Evolutionary conservation across 2,329 filamentous ascomycete species (phyloP), one percentile per base, ranked within the genome.

Genomic region (Calonectria multiphialidica): DNA sequence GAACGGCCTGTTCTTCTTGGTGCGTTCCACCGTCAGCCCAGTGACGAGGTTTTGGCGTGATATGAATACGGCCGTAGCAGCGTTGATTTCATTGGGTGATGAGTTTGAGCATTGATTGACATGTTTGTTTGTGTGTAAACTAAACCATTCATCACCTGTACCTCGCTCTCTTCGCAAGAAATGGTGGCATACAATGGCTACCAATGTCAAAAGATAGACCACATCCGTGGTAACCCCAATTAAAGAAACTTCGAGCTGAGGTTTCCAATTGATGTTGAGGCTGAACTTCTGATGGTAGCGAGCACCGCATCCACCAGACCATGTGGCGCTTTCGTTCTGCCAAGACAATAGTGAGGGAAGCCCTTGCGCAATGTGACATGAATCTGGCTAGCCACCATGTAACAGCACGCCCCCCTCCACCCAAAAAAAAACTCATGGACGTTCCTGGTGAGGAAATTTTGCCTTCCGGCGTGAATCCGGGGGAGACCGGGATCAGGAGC

Each of bases 1-100:
- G 91, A 93, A 93, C 79, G 91, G 91, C 72, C 90, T 92, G 87
- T 90, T 88, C 0, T 86, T 90, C 71, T 30, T 30, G 92, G 92
- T 92, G 79, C 81, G 90, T 0, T 90, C 88, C 9, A 87, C 83
- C 0, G 86, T 92, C 0, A 90, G n/a, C n/a, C 90, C 0, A 81
- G 82, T 37, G 88, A 87, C 12, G 90, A 37, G 35, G 13, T 87
- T 0, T 84, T 89, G 47, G 82, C 92, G 13, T 91, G 92, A 74
- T 90, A 92, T 76, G 90, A 90, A 5, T 88, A 85, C 0, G 72
- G 73, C 6, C 80, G 75, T 3, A 72, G 81, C 82, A 12, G 88
- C 87, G 0, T 87, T 86, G 15, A 87, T 92, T 74, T 92, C 90
- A 90, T 82, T 92, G 2, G 90, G 90, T 0, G 92, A 92, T 75